Conservation (phyloP, 2,329 filamentous ascomycete species). For the Colletotrichum zoysiae region DNA sequence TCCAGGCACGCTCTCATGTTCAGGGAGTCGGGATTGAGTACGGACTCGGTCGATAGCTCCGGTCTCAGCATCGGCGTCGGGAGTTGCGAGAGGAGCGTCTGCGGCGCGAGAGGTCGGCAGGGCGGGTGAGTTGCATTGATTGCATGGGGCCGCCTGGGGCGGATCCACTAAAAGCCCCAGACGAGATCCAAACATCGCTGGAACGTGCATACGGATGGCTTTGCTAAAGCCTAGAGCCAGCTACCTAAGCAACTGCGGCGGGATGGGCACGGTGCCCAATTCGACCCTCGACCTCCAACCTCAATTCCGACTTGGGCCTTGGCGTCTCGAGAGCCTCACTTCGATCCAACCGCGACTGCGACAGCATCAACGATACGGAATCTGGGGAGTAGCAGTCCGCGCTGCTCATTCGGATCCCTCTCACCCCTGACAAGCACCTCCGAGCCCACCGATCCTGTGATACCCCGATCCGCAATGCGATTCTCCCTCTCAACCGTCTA, state of each 20-base stretch:
- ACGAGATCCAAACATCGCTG: constrained; percentile 37
- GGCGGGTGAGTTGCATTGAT: constrained; percentile 10
- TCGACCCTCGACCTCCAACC: background rate
- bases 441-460: background rate
- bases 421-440: background rate
- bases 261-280: constrained; percentile 7
- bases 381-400: background rate
- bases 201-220: constrained; percentile 39
- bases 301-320: background rate
- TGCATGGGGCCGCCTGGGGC: constrained; percentile 26
- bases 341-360: constrained; percentile 5
- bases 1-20: background rate
- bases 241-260: constrained; percentile 9
- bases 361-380: background rate
- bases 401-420: background rate
- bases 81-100: constrained; percentile 32
- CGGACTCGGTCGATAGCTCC: constrained; percentile 12
- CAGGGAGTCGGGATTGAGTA: background rate
- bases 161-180: constrained; percentile 27
- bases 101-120: constrained; percentile 16
- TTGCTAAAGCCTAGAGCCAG: constrained; percentile 25
- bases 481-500: constrained; percentile 22
- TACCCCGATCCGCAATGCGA: constrained; percentile 36
- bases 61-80: constrained; percentile 34
- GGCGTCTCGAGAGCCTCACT: background rate